Conservation (phyloP, 1,139 yeast species). For the Arxiozyma slooffiae region DNA sequence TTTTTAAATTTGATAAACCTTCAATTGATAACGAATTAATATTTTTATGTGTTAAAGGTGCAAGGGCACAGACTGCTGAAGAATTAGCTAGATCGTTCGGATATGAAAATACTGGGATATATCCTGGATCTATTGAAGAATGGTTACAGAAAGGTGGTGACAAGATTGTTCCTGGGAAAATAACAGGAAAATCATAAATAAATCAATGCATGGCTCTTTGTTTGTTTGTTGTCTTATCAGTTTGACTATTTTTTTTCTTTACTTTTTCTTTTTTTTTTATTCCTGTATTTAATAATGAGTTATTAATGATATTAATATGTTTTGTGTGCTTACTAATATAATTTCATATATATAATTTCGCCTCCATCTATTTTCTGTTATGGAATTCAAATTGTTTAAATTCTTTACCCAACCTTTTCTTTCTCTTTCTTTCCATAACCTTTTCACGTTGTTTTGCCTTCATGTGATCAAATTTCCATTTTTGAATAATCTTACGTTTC, state of each 20-base stretch:
- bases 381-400: slow-evolving; percentile 66
- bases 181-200: not conserved
- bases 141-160: slow-evolving; percentile 50
- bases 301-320: not conserved
- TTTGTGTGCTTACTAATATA: not conserved
- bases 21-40: slow-evolving; percentile 57
- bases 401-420: slow-evolving; percentile 87
- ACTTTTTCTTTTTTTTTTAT: not conserved
- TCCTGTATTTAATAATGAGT: not conserved
- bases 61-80: slow-evolving; percentile 84
- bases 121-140: slow-evolving; percentile 77
- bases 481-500: slow-evolving; percentile 72
- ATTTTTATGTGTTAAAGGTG: slow-evolving; percentile 89
- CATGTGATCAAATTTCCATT: slow-evolving; percentile 82
- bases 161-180: slow-evolving; percentile 13
- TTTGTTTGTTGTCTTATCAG: not conserved
- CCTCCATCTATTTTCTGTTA: slow-evolving; percentile 13
- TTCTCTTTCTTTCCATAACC: slow-evolving; percentile 86
- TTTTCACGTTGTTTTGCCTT: slow-evolving; percentile 73
- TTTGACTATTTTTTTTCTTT: no score
- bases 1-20: slow-evolving; percentile 83
- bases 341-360: not conserved
- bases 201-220: no score
- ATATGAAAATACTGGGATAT: slow-evolving; percentile 65
- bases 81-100: slow-evolving; percentile 88